phyloP scores from a whole-genome alignment of 768 basidiomycete species.

The Russula compacta region DNA sequence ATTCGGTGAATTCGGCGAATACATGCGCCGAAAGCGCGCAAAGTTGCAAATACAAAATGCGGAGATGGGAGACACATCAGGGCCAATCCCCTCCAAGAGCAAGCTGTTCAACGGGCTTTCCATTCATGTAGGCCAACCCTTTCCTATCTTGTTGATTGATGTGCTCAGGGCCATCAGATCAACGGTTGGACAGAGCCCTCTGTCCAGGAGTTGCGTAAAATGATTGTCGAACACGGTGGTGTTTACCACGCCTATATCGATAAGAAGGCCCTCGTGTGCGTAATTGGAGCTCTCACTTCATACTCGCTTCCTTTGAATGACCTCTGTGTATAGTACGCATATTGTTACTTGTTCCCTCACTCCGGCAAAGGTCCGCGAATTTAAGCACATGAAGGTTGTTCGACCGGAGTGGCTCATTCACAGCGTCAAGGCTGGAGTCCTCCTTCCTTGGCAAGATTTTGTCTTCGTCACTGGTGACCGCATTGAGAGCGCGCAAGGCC shows the following conservation, averaged over 20 bases:
- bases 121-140: slow-evolving; percentile 59
- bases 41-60: slow-evolving; percentile 81
- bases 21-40: slow-evolving; percentile 83
- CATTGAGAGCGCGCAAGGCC: slow-evolving; percentile 42
- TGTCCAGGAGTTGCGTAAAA: slow-evolving; percentile 69
- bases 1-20: slow-evolving; percentile 81
- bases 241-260: slow-evolving; percentile 77
- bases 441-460: slow-evolving; percentile 78
- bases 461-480: slow-evolving; percentile 45
- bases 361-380: slow-evolving; percentile 81
- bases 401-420: slow-evolving; percentile 82
- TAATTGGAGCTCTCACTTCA: slow-evolving; percentile 17
- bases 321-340: slow-evolving; percentile 53
- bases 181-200: slow-evolving; percentile 88
- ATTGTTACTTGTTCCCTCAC: slow-evolving; percentile 89
- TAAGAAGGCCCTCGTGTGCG: slow-evolving; percentile 65
- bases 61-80: slow-evolving; percentile 26
- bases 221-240: slow-evolving; percentile 80
- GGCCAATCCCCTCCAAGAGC: slow-evolving; percentile 26
- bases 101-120: slow-evolving; percentile 64
- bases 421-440: slow-evolving; percentile 52
- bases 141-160: background rate
- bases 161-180: slow-evolving; percentile 40
- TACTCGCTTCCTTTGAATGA: background rate
- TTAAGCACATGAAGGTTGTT: slow-evolving; percentile 84